phyloP scores from a whole-genome alignment of 2,329 filamentous ascomycete species.

The Alternaria tenuissima region DNA sequence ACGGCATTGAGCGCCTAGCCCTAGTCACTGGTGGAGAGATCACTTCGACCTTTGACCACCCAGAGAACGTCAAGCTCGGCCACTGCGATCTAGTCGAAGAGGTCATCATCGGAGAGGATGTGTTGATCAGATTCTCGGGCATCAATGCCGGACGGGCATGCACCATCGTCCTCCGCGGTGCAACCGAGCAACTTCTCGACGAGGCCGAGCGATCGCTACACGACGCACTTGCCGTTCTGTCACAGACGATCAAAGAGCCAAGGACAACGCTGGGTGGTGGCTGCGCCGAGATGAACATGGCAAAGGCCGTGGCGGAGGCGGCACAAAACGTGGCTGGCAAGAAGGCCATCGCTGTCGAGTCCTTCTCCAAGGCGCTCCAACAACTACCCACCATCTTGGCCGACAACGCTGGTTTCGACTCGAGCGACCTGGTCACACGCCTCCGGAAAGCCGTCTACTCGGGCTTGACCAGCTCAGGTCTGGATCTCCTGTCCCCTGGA shows the following conservation, averaged over 20 bases:
- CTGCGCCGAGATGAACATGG: conserved; percentile 99
- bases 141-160: conserved; percentile 93
- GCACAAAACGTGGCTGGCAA: conserved; percentile 96
- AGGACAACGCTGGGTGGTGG: conserved; percentile 93
- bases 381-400: conserved; percentile 96
- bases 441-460: conserved; percentile 95
- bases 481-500: conserved; percentile 88
- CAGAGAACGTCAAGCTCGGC: conserved; percentile 94
- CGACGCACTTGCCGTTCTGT: conserved; percentile 93
- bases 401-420: conserved; percentile 96
- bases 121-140: conserved; percentile 95
- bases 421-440: conserved; percentile 89
- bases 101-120: conserved; percentile 98
- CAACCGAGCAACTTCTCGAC: conserved; percentile 95
- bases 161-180: conserved; percentile 94
- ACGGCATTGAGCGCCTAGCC: conserved; percentile 93
- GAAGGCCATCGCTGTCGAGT: conserved; percentile 90
- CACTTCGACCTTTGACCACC: conserved; percentile 96
- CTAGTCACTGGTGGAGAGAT: conserved; percentile 98
- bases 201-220: conserved; percentile 96
- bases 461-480: conserved; percentile 87
- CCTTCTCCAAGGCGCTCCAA: conserved; percentile 86
- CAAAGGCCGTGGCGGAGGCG: conserved; percentile 93
- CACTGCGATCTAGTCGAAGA: conserved; percentile 97
- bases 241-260: conserved; percentile 94